Evolutionary conservation across 1,284 basidiomycete genomes (phyloP), one percentile per base, ranked within the genome.

Genomic region (Xerocomus amazonicus): DNA sequence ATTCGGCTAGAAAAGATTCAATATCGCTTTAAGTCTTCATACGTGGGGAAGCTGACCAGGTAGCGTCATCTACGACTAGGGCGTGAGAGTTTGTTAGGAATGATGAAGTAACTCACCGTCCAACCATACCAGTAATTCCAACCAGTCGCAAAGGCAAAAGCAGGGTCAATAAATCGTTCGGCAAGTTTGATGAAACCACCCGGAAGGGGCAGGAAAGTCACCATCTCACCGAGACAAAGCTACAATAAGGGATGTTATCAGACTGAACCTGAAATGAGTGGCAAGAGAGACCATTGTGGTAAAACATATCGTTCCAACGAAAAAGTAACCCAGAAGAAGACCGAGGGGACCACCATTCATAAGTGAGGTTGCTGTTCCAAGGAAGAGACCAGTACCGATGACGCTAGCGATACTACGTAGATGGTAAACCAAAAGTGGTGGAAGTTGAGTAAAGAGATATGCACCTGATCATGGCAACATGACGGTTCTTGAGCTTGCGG

Each of bases 91-190:
- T 32, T 9, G 29, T 31, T 26, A 16, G 4, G 17, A 7, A 33
- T 16, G 16, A 45, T 6, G 23, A 29, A 16, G 6, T 2, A 70
- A 53, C 80, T 60, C 43, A 79, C 73, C 8, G 67, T 63, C 74
- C 80, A 82, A 60, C 78, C 80, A 63, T 81, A 83, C 74, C 76
- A 80, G 61, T 84, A 84, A 58, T 84, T 82, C 80, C 82, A 87
- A 10, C 83, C 82, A 73, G 80, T 76, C 31, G 82, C 77, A 62
- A 86, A 86, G 0, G 80, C 79, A 48, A 85, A 73, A 4, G 83
- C 80, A 4, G 81, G 80, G 60, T 87, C 79, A 37, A 88, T 77
- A 58, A 86, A 88, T 17, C 86, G 80, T 48, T 79, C 77, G 4
- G 84, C 81, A 31, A 87, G 73, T 54, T 74, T 78, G 59, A 88